Percentiles rank a stretch among this genome's conserved stretches.
Conservation (phyloP, 768 basidiomycete genomes). For the Multifurca ochricompacta region DNA sequence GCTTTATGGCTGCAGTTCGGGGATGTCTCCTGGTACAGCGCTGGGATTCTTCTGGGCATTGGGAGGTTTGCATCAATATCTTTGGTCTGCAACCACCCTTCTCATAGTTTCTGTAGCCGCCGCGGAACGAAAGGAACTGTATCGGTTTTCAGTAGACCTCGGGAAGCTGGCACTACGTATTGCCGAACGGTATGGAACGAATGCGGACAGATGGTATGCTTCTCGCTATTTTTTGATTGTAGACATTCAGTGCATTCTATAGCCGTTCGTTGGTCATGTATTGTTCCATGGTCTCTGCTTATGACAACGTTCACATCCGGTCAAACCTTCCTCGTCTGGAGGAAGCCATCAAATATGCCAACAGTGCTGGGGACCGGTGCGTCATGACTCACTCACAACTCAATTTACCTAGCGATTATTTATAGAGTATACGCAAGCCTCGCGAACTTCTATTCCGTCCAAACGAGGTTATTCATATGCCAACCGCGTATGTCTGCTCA, state of each 20-base stretch:
- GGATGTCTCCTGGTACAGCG: slow-evolving; percentile 61
- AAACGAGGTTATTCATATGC: slow-evolving; percentile 50
- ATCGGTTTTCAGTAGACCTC: slow-evolving; percentile 60
- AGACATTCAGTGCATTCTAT: slow-evolving; percentile 6
- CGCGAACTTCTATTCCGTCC: slow-evolving; percentile 45
- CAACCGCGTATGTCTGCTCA: slow-evolving; percentile 44
- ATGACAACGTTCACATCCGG: slow-evolving; percentile 57
- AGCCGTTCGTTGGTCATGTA: slow-evolving; percentile 58
- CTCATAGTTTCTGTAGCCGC: slow-evolving; percentile 32
- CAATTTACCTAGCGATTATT: not conserved
- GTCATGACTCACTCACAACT: slow-evolving; percentile 1
- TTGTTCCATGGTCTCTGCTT: slow-evolving; percentile 56
- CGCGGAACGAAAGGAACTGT: slow-evolving; percentile 54
- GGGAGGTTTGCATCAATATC: slow-evolving; percentile 36
- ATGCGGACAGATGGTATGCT: slow-evolving; percentile 57
- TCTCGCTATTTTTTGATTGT: not conserved
- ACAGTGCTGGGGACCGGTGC: slow-evolving; percentile 61
- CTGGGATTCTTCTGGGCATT: slow-evolving; percentile 69
- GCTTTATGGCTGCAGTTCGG: slow-evolving; percentile 36
- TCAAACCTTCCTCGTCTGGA: slow-evolving; percentile 53
- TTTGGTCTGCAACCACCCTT: not conserved
- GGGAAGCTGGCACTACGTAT: slow-evolving; percentile 59
- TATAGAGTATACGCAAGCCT: slow-evolving; percentile 55
- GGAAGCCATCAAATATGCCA: slow-evolving; percentile 55
- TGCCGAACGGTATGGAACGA: slow-evolving; percentile 57